Conservation (phyloP, 371 early-diverging fungal genomes). For the Mucor irregularis region DNA sequence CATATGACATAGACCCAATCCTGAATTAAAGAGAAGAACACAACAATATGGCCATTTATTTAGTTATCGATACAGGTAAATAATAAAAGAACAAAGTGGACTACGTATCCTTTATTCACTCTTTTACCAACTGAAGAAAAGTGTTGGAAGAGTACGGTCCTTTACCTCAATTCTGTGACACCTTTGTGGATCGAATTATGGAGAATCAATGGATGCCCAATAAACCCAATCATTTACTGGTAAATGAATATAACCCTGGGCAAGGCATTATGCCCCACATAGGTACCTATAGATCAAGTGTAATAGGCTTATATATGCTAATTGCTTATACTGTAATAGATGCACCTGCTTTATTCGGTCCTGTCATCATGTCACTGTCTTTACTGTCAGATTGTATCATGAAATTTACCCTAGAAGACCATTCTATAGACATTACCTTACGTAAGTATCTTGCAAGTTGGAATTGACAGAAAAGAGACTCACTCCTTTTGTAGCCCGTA, state of each 20-base stretch:
- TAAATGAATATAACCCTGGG: slow-evolving; percentile 73
- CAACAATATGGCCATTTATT: slow-evolving; percentile 77
- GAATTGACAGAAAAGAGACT: neutral
- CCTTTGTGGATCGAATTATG: slow-evolving; percentile 49
- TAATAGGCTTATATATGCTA: neutral
- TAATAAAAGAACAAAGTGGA: neutral
- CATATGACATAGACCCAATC: slow-evolving; percentile 59
- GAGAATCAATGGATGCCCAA: slow-evolving; percentile 35
- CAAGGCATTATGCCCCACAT: slow-evolving; percentile 68
- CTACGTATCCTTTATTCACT: no score
- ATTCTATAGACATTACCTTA: slow-evolving; percentile 38
- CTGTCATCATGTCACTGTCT: slow-evolving; percentile 63
- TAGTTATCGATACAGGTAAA: slow-evolving; percentile 66
- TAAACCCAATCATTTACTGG: slow-evolving; percentile 62
- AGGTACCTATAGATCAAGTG: slow-evolving; percentile 27
- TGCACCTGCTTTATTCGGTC: slow-evolving; percentile 67
- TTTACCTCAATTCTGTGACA: slow-evolving; percentile 50
- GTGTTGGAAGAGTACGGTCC: slow-evolving; percentile 57
- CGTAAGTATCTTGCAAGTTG: slow-evolving; percentile 30
- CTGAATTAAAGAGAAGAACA: slow-evolving; percentile 72
- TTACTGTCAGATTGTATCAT: slow-evolving; percentile 70
- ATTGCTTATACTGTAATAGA: slow-evolving; percentile 32
- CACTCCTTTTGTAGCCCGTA: slow-evolving; percentile 36
- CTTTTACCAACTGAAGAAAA: slow-evolving; percentile 33
- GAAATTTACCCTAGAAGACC: slow-evolving; percentile 48